phyloP scores from a whole-genome alignment of 371 early-diverging fungal species.

The Lichtheimia ramosa region DNA sequence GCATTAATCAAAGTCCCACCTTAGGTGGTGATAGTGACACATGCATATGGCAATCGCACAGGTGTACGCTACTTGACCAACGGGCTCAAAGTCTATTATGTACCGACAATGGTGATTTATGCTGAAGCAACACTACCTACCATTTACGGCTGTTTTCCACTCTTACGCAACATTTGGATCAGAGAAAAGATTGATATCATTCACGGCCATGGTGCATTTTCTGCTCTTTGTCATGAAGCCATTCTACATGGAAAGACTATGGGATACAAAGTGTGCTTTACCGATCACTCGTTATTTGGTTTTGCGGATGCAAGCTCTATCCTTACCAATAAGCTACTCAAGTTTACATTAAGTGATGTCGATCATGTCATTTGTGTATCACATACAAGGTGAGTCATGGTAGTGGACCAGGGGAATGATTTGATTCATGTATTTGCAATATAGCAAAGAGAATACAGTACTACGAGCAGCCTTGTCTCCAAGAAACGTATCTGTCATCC shows the following conservation, averaged over 20 bases:
- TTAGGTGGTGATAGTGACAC: conserved; percentile 86
- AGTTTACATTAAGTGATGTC: conserved; percentile 92
- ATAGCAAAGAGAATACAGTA: conserved; percentile 98
- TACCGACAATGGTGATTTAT: conserved; percentile 86
- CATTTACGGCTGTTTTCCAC: conserved; percentile 86
- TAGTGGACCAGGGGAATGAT: too few relatives aligned
- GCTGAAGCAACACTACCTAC: conserved; percentile 94
- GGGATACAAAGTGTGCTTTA: conserved; percentile 95
- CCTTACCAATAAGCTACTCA: conserved; percentile 92
- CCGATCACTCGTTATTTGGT: conserved; percentile 99
- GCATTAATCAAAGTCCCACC: background rate
- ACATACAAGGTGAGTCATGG: conserved; percentile 79
- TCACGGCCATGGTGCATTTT: conserved; percentile 97
- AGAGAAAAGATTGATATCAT: conserved; percentile 94
- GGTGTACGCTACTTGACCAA: conserved; percentile 93
- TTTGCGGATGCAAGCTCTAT: conserved; percentile 94
- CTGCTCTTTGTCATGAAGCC: conserved; percentile 93
- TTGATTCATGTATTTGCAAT: too few relatives aligned
- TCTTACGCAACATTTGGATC: conserved; percentile 91
- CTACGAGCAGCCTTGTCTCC: conserved; percentile 91
- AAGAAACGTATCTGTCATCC: conserved; percentile 94
- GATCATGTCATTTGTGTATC: conserved; percentile 99
- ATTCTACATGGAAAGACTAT: conserved; percentile 96
- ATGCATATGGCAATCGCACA: conserved; percentile 81
- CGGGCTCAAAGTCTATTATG: conserved; percentile 97